These are phyloP conservation scores for Aureobasidium sp. DNA, from an alignment of 2,329 filamentous ascomycete genomes.

Conservation along the genomic window DNA sequence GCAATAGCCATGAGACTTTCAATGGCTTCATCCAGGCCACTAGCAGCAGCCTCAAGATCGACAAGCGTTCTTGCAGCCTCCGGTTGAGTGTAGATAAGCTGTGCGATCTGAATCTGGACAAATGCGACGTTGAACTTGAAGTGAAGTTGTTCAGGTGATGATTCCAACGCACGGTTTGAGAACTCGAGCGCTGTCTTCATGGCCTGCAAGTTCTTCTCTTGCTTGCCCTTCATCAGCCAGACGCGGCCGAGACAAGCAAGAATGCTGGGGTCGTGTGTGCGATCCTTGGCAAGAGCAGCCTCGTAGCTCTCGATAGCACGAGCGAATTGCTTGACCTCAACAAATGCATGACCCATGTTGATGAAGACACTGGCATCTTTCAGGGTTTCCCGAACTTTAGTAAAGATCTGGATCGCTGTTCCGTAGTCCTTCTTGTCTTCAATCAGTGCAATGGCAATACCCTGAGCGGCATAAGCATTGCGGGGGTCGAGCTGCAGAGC, in stretches of 20 bases:
- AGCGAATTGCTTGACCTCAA: slow-evolving; percentile 79
- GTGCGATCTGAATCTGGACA: slow-evolving; percentile 89
- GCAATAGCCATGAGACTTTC: slow-evolving; percentile 54
- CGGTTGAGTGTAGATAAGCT: slow-evolving; percentile 63
- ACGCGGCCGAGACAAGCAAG: slow-evolving; percentile 80
- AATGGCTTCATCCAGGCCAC: slow-evolving; percentile 80
- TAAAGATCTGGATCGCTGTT: slow-evolving; percentile 75
- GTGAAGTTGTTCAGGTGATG: slow-evolving; percentile 75
- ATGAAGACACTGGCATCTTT: slow-evolving; percentile 82
- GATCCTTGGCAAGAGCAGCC: slow-evolving; percentile 67
- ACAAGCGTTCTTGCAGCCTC: slow-evolving; percentile 69
- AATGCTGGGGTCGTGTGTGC: slow-evolving; percentile 68
- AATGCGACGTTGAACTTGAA: slow-evolving; percentile 98
- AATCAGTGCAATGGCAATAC: slow-evolving; percentile 84
- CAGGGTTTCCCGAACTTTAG: slow-evolving; percentile 82
- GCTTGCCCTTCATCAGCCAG: slow-evolving; percentile 73
- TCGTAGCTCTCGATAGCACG: slow-evolving; percentile 95
- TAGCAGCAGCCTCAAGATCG: slow-evolving; percentile 71
- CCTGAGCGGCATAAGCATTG: slow-evolving; percentile 94
- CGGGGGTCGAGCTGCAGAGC: slow-evolving; percentile 87
- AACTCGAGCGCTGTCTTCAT: slow-evolving; percentile 58
- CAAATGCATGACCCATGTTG: slow-evolving; percentile 88
- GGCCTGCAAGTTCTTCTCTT: slow-evolving; percentile 52
- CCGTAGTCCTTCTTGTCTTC: slow-evolving; percentile 90
- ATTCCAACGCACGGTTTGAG: slow-evolving; percentile 60